phyloP scores from a whole-genome alignment of 176 grass and related monocot genomes.

The Phyllostachys edulis region DNA sequence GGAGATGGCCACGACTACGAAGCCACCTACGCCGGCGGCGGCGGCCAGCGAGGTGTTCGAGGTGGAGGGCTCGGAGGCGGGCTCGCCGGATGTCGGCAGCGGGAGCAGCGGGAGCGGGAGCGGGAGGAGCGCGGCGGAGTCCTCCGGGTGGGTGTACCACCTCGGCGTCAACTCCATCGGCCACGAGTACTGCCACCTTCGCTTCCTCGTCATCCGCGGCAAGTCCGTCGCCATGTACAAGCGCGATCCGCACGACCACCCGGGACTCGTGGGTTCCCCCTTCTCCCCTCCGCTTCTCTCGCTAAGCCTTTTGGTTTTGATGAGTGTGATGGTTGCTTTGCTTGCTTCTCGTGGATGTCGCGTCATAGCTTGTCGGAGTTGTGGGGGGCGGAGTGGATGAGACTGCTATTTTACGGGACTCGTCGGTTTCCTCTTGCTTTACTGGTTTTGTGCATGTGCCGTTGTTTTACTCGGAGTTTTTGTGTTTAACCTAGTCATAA shows the following conservation, averaged over 20 bases:
- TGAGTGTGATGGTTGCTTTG: neutral
- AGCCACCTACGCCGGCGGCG: neutral
- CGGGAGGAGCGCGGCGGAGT: conserved; percentile 44
- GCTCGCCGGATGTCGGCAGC: conserved; percentile 39
- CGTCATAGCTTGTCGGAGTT: neutral
- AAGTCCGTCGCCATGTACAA: conserved; percentile 84
- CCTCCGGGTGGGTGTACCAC: conserved; percentile 86
- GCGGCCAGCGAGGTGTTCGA: conserved; percentile 29
- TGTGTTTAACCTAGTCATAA: neutral
- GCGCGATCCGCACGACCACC: conserved; percentile 60
- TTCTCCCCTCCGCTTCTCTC: neutral
- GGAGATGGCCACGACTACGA: conserved; percentile 29
- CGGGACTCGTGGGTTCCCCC: conserved; percentile 53
- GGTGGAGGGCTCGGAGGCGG: conserved; percentile 40
- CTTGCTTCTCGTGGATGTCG: conserved; percentile 2
- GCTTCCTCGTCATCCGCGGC: conserved; percentile 76
- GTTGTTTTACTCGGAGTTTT: neutral
- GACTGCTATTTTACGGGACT: neutral
- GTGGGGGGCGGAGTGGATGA: neutral
- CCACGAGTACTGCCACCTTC: conserved; percentile 85
- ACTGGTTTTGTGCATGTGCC: neutral
- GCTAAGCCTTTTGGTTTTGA: neutral
- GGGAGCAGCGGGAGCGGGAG: conserved; percentile 16
- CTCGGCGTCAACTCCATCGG: conserved; percentile 87
- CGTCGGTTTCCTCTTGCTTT: neutral